These are phyloP conservation scores for Didymella pomorum DNA, from an alignment of 2,329 filamentous ascomycete genomes.

Conservation along the genomic window DNA sequence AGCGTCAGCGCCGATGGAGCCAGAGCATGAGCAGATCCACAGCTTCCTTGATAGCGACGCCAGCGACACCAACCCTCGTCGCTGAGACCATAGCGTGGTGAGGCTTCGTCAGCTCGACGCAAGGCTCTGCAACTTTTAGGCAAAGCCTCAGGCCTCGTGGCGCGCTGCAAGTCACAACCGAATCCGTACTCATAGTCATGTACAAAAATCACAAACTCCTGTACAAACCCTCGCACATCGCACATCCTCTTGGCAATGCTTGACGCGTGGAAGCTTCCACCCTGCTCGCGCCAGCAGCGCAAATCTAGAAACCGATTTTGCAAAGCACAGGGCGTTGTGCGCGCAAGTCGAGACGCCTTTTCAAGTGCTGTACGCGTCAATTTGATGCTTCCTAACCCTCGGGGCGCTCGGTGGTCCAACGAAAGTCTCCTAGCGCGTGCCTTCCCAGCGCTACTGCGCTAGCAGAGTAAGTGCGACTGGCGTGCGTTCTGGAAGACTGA, in stretches of 20 bases:
- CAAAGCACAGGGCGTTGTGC: not conserved
- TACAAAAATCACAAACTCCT: conserved; percentile 2
- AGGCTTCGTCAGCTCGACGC: conserved; percentile 13
- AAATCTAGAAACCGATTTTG: conserved; percentile 6
- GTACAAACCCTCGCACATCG: conserved; percentile 14
- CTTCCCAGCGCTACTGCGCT: not conserved
- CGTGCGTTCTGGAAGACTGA: conserved; percentile 10
- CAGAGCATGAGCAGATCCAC: conserved; percentile 25
- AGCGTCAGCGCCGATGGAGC: not conserved
- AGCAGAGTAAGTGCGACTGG: not conserved
- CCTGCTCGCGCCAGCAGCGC: not conserved
- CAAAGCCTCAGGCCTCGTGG: conserved; percentile 13
- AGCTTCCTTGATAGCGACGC: conserved; percentile 25
- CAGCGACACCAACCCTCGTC: conserved; percentile 14
- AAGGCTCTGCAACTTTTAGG: not conserved
- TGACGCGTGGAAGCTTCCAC: not conserved
- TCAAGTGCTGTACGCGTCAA: conserved; percentile 5
- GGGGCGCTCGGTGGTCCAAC: not conserved
- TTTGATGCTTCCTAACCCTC: not conserved
- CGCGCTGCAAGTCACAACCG: conserved; percentile 1
- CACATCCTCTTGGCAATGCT: conserved; percentile 9
- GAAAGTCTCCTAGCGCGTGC: not conserved
- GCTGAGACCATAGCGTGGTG: not conserved
- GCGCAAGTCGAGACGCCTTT: not conserved
- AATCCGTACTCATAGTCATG: conserved; percentile 1